Conservation (phyloP, 345 rosid genomes). For the Durio zibethinus region DNA sequence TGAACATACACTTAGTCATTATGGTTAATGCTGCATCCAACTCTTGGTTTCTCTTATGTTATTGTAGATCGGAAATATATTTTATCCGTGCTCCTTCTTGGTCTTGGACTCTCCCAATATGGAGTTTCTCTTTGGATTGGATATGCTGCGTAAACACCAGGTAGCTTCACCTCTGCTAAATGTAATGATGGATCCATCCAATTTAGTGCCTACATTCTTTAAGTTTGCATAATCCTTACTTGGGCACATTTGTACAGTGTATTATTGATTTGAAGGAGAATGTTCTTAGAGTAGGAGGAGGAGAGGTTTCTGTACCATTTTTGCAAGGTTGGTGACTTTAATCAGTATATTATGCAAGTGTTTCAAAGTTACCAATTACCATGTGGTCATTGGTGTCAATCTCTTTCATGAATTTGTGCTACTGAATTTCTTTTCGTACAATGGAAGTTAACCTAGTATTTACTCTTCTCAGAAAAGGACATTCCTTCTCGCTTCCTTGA, state of each 20-base stretch:
- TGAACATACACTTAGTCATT: background rate
- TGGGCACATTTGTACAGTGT: slow-evolving; percentile 50
- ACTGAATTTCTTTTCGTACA: background rate
- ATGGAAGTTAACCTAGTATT: slow-evolving; percentile 11
- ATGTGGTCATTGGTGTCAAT: slow-evolving; percentile 15
- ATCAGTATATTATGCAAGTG: background rate
- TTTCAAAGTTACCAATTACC: background rate
- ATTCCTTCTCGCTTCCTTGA: slow-evolving; percentile 76
- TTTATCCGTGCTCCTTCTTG: slow-evolving; percentile 89
- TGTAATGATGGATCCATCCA: slow-evolving; percentile 9
- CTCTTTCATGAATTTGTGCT: background rate
- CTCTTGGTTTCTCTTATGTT: slow-evolving; percentile 1
- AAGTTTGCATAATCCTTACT: background rate
- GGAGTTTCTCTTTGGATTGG: slow-evolving; percentile 97
- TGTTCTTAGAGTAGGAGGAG: slow-evolving; percentile 89
- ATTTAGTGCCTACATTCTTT: slow-evolving; percentile 6
- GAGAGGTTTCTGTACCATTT: slow-evolving; percentile 96
- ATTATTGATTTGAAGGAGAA: slow-evolving; percentile 86
- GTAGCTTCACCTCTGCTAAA: slow-evolving; percentile 33
- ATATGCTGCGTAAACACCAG: slow-evolving; percentile 99
- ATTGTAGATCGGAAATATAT: slow-evolving; percentile 72
- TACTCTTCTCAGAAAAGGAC: slow-evolving; percentile 71
- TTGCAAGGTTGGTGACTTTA: slow-evolving; percentile 60
- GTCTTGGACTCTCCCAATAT: slow-evolving; percentile 93
- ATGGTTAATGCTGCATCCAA: slow-evolving; percentile 5